A percentile compares a stretch with the other conserved stretches of the same genome.
Evolutionary conservation across 1,139 yeast genomes (phyloP).

Genomic region (Geotrichum candidum): DNA sequence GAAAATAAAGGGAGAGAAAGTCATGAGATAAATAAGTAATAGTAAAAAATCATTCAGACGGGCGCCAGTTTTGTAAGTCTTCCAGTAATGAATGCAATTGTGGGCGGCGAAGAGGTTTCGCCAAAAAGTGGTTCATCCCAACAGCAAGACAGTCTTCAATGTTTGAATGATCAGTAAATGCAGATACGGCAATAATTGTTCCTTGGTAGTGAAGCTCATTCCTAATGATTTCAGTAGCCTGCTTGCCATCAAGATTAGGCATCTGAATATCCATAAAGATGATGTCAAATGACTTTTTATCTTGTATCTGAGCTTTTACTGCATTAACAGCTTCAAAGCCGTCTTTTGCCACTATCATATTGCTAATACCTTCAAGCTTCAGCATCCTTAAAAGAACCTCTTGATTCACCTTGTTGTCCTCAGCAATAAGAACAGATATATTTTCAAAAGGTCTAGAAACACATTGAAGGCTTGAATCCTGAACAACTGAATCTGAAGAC

Average conservation of each 20-base stretch:
- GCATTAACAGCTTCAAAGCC: conserved; percentile 82
- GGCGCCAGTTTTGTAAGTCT: background rate
- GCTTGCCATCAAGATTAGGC: conserved; percentile 88
- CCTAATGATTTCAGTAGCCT: conserved; percentile 71
- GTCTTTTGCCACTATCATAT: conserved; percentile 76
- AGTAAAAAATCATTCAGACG: background rate
- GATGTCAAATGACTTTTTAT: conserved; percentile 48
- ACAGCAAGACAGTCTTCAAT: conserved; percentile 54
- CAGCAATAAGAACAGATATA: conserved; percentile 68
- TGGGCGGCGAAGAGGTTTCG: conserved; percentile 73
- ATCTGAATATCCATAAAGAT: conserved; percentile 95
- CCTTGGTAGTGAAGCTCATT: conserved; percentile 50
- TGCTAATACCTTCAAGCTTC: conserved; percentile 68
- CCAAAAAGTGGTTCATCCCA: conserved; percentile 44
- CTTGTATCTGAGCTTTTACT: conserved; percentile 31
- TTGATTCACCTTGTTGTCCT: conserved; percentile 89
- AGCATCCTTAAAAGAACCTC: conserved; percentile 90
- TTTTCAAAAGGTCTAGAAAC: background rate
- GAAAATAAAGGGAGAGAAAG: background rate
- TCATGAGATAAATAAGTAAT: background rate
- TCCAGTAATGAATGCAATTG: conserved; percentile 24
- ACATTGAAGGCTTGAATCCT: background rate
- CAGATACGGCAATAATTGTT: conserved; percentile 91
- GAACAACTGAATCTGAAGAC: conserved; percentile 25
- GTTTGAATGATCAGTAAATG: conserved; percentile 81